These are phyloP conservation scores for Neopestalotiopsis rosae DNA, from an alignment of 2,329 filamentous ascomycete species.

Conservation along the genomic window DNA sequence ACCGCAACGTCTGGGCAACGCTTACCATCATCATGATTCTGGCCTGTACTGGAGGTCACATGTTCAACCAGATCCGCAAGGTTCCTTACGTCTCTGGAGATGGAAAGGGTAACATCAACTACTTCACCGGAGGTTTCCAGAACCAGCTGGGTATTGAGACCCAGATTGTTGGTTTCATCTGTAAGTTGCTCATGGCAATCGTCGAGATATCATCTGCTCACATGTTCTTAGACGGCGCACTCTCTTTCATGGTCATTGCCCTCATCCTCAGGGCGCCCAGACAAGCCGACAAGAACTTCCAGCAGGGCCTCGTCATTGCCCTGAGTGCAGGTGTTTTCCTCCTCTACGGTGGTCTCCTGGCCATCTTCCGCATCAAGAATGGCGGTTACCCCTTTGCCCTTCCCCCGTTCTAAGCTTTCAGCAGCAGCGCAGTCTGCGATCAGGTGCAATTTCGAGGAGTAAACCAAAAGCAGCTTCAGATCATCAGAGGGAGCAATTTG, in stretches of 20 bases:
- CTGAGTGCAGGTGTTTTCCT: conserved; percentile 80
- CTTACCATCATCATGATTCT: conserved; percentile 87
- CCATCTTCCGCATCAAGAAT: conserved; percentile 94
- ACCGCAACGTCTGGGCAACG: conserved; percentile 92
- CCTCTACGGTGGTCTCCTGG: conserved; percentile 93
- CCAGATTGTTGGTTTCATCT: conserved; percentile 91
- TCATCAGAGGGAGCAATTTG: background rate
- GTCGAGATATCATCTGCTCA: background rate
- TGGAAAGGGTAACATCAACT: conserved; percentile 83
- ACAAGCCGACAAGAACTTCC: conserved; percentile 75
- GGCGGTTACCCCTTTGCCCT: conserved; percentile 92
- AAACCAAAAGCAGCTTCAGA: background rate
- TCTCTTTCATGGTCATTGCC: conserved; percentile 91
- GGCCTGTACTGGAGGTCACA: conserved; percentile 93
- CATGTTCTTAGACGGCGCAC: conserved; percentile 59
- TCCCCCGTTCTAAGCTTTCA: conserved; percentile 76
- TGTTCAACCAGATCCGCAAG: conserved; percentile 99
- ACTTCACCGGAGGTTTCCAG: conserved; percentile 91
- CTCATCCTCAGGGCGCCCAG: conserved; percentile 92
- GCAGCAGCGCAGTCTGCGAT: background rate
- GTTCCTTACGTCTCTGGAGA: conserved; percentile 90
- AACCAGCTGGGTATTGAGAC: conserved; percentile 94
- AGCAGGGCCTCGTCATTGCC: conserved; percentile 80
- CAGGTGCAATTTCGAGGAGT: background rate
- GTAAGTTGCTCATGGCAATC: conserved; percentile 60